Evolutionary conservation across 225 moss, liverwort and hornwort genomes (phyloP).

Genomic region (Takakia lepidozioides): DNA sequence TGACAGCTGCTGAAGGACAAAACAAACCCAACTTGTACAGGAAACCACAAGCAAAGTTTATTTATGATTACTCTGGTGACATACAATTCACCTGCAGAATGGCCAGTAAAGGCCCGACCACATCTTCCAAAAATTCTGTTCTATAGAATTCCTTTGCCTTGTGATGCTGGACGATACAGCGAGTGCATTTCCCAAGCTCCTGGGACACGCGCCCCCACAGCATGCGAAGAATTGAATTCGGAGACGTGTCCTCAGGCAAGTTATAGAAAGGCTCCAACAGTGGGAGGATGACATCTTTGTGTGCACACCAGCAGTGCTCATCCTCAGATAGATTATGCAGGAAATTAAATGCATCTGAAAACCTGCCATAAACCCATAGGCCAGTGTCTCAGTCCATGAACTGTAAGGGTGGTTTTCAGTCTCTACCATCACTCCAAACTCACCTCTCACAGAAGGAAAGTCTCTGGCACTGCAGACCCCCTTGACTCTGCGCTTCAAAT

Average conservation of each 20-base stretch:
- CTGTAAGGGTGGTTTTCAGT: neutral
- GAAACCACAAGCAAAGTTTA: too few species aligned
- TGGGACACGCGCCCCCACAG: conserved; percentile 80
- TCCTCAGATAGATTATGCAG: conserved; percentile 61
- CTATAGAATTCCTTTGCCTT: conserved; percentile 74
- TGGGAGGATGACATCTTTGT: conserved; percentile 69
- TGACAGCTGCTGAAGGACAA: too few species aligned
- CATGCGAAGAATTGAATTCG: conserved; percentile 50
- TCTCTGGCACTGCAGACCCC: too few species aligned
- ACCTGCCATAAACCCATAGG: conserved; percentile 23
- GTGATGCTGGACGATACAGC: conserved; percentile 79
- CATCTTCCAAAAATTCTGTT: conserved; percentile 61
- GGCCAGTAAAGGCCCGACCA: conserved; percentile 69
- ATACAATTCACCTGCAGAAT: conserved; percentile 30
- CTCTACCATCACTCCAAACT: neutral
- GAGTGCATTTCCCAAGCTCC: conserved; percentile 73
- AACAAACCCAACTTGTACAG: too few species aligned
- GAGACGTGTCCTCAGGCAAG: conserved; percentile 34
- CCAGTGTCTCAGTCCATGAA: neutral
- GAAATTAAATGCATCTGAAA: conserved; percentile 60
- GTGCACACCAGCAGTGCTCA: conserved; percentile 90
- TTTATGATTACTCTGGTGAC: too few species aligned
- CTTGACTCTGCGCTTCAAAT: too few species aligned
- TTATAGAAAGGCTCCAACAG: conserved; percentile 83
- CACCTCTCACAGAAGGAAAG: too few species aligned